Base-by-base conservation (phyloP, 495 filamentous ascomycete genomes). In the Penicillium lagena region DNA sequence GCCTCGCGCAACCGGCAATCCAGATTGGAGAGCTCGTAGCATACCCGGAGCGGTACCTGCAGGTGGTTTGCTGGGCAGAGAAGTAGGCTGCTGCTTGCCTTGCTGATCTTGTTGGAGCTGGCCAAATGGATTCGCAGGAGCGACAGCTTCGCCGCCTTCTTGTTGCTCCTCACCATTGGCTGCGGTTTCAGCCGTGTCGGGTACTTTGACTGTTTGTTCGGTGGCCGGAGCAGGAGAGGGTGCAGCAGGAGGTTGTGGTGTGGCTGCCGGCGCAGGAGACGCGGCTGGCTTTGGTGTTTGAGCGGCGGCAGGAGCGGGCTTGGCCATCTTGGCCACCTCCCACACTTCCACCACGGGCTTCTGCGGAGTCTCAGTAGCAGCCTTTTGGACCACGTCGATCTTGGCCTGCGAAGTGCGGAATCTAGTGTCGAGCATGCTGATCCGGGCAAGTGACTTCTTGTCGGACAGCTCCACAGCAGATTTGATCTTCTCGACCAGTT, bases 341-440 rank as follows among this genome's bases (percentile, higher is more conserved):
- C 88, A 96, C 0, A 95, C 90, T 58, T 95, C 89, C 9, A 64
- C 72, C 7, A 96, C 89, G 11, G 87, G 79, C 45, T 77, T 79
- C 57, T 90, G 71, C 2, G 90, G 90, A 0, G 88, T 94, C n/a
- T 95, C 86, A 17, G 72, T 74, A 0, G 85, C 89, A 12, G 88
- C 89, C 39, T 78, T 84, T 46, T 87, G 75, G 9, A 96, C 85
- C 11, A 89, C 77, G 9, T 84, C 79, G 15, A 94, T 50, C 68
- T 91, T 95, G 11, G 81, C 85, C 43, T 74, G 71, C 0, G 82
- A 73, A 14, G 63, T 69, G 56, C 76, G 82, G 47, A 64, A 63
- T 55, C 83, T 82, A 42, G 82, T 83, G 48, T 93, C 86, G 8
- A 82, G 73, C 81, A 95, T 88, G 57, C 87, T 95, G 35, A 91